Base-by-base conservation (phyloP, 768 basidiomycete genomes). In the Clitopilus hobsonii region DNA sequence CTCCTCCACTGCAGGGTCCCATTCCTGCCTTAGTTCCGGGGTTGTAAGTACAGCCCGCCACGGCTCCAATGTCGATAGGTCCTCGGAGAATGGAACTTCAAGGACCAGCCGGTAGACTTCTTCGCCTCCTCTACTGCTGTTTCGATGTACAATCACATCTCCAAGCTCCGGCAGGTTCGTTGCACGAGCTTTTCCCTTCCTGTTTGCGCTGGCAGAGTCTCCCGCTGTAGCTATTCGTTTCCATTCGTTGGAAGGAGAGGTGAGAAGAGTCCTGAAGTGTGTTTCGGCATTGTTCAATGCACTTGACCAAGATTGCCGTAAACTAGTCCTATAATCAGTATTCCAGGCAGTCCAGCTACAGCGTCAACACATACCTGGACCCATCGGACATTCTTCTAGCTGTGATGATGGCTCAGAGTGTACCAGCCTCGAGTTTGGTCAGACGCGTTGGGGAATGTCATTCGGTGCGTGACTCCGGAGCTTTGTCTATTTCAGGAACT, bases 1-100 rank as follows among this genome's bases (percentile, higher is more conserved):
- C 47, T 84, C 82, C 60, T 95, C 91, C 16, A 97, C 96, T 30
- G 94, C 88, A 22, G 92, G 91, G 68, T 98, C 96, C 95, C 94
- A 93, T 63, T 92, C 88, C 66, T 88, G 85, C 58, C 93, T 75
- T 22, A 95, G 76, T 69, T 98, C 94, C 0, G 94, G 90, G 1
- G 94, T 95, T 1, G 81, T 79, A 47, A 98, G 70, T 6, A 92
- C 82, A 22, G 89, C 82, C 65, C 86, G 87, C 91, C 88, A 91
- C 38, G 88, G 74, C 52, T 91, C 90, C 56, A 94, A 73, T 14
- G 84, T 79, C 11, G 80, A 71, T 3, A 75, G 65, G 30, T 86
- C 84, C n/a, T 85, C 85, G n/a, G 72, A 74, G 6, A 75, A 70
- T 6, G 86, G 80, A 7, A 95, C 78, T 63, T 98, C 94, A 49